Evolutionary conservation across 768 basidiomycete genomes (phyloP), one percentile per base, ranked within the genome.

Genomic region (Naematelia aurantialba): DNA sequence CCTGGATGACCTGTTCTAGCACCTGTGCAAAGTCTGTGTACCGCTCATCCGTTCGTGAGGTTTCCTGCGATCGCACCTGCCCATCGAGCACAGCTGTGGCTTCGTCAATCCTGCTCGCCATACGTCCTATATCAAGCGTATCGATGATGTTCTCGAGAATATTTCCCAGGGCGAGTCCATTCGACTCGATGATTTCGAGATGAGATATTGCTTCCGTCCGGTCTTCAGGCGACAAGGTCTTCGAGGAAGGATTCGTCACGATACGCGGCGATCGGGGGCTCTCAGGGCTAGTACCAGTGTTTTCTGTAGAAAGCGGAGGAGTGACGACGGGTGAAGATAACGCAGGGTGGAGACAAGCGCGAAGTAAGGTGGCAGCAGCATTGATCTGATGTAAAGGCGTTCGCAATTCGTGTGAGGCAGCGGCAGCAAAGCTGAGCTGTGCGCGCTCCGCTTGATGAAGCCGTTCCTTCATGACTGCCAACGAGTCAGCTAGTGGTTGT

Each of bases 361-460:
- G 61, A 2, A 73, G 60, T 14, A 69, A 55, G 42, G 61, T 50
- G 0, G 71, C 68, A n/a, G 71, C 68, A 5, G 66, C 68, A 42
- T 66, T 67, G 62, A 74, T 63, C 55, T 74, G 75, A 62, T 76
- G 75, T 31, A 76, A 48, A 5, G 75, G 75, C 1, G 75, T 76
- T n/a, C 73, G 65, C 1, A 73, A 47, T 46, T 76, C 75, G 42
- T 76, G 75, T 47, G 59, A 62, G 1, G 75, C 72, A 11, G 73
- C 69, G 11, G 72, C 66, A 3, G 75, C 75, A 49, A 76, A 76
- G 14, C 64, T 66, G 13, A 73, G 60, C 52, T 75, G 68, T 8
- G 69, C 64, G 17, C 67, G 22, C 53, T 66, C 62, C 2, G 60
- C 69, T 21, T 61, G 61, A 55, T 68, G 68, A 4, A 73, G 49